Conservation (phyloP, 805 yeast genomes). For the Phaffomyces opuntiae region DNA sequence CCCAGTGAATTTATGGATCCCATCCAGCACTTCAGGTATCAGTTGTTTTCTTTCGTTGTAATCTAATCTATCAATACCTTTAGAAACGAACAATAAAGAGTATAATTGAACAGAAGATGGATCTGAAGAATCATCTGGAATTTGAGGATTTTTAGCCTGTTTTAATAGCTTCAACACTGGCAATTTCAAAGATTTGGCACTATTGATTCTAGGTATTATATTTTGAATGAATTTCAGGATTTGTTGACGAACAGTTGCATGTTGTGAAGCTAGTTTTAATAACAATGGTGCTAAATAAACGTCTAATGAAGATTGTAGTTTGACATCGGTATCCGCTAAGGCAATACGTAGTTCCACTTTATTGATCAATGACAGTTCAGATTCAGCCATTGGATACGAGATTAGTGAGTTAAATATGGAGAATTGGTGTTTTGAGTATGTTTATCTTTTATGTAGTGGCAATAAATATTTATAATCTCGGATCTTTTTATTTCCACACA, state of each 20-base stretch:
- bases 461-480: background rate
- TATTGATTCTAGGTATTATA: constrained; percentile 57
- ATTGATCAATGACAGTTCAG: constrained; percentile 56
- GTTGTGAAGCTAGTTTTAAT: constrained; percentile 68
- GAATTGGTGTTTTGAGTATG: too few relatives aligned
- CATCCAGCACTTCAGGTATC: constrained; percentile 41
- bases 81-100: constrained; percentile 58
- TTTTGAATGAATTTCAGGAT: constrained; percentile 63
- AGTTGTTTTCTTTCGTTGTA: constrained; percentile 30
- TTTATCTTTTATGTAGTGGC: constrained; percentile 1
- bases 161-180: constrained; percentile 58
- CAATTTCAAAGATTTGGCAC: constrained; percentile 45
- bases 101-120: constrained; percentile 50
- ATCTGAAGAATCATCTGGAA: constrained; percentile 31
- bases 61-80: constrained; percentile 53
- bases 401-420: too few relatives aligned
- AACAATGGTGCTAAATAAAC: constrained; percentile 71
- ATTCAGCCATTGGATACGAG: constrained; percentile 17
- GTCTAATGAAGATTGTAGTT: constrained; percentile 53
- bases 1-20: constrained; percentile 34
- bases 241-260: constrained; percentile 56
- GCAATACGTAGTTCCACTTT: constrained; percentile 81
- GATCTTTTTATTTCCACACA: too few relatives aligned
- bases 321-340: constrained; percentile 59
- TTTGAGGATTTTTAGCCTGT: constrained; percentile 56